A percentile compares a stretch with the other conserved stretches of the same genome.
These are phyloP conservation scores for Somion occarium DNA, from an alignment of 1,284 basidiomycete genomes.

Conservation along the genomic window DNA sequence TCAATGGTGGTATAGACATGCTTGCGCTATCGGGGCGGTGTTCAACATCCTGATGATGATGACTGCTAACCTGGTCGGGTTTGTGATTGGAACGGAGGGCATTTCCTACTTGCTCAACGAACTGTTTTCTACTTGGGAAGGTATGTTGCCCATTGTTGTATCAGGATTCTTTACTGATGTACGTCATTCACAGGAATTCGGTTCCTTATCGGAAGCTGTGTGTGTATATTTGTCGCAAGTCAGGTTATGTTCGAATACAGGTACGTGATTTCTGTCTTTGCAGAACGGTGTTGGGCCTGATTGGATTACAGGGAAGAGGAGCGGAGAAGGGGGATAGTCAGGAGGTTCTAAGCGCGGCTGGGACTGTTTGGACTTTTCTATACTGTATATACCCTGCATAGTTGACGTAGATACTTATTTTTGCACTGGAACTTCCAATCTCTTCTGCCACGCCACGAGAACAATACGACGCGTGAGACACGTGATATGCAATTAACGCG, in stretches of 20 bases:
- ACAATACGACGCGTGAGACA: no score
- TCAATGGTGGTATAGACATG: constrained; percentile 80
- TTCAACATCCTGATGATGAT: constrained; percentile 90
- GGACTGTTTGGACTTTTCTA: background rate
- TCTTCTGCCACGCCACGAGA: no score
- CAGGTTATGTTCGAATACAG: constrained; percentile 97
- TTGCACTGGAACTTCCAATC: no score
- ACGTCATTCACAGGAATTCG: constrained; percentile 44
- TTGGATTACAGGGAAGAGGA: constrained; percentile 28
- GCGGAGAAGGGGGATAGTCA: constrained; percentile 44
- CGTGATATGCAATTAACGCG: no score
- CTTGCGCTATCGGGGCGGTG: constrained; percentile 82
- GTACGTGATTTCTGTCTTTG: constrained; percentile 29
- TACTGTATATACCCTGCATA: no score
- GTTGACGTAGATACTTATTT: no score
- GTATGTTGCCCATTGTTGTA: constrained; percentile 31
- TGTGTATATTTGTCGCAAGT: constrained; percentile 75
- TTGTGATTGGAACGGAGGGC: constrained; percentile 89
- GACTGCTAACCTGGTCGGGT: constrained; percentile 91
- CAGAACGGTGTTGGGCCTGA: background rate
- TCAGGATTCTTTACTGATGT: constrained; percentile 1
- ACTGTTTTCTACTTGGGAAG: constrained; percentile 63
- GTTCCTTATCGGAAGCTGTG: constrained; percentile 63
- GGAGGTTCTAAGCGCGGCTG: constrained; percentile 53
- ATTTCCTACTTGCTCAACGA: constrained; percentile 65